Base-by-base conservation (phyloP, 2,329 filamentous ascomycete genomes). In the Cladosporium oxysporum region DNA sequence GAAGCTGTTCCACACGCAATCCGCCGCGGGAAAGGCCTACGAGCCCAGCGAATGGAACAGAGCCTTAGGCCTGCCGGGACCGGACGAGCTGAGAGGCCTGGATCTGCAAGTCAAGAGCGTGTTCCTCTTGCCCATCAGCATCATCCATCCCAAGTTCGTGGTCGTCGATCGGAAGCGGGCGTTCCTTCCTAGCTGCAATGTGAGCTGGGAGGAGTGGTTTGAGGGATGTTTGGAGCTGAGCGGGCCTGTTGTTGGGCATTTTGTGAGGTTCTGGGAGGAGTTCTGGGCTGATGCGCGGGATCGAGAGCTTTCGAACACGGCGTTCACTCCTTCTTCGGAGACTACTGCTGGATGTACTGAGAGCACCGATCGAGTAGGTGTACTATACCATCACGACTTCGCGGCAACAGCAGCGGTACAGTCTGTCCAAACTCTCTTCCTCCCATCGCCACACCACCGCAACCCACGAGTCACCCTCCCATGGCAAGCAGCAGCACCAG, bases 131-230 rank as follows among this genome's bases (percentile, higher is more conserved):
- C 92, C 92, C 0, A 88, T 95, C 67, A 92, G 91, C 72, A 89
- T 96, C n/a, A 91, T 95, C 87, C 92, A 96, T 74, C 90, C 91
- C 0, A 96, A 96, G 73, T 94, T 91, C 71, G 83, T 94, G 44
- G 83, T 95, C 16, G 77, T 94, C 1, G 92, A 96, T 75, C 84
- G 89, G 0, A 76, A 81, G 35, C 82, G 79, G 2, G 90, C 90
- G 0, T 89, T 90, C 71, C 77, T 95, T 11, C 91, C 91, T 0
- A 92, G 90, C 71, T 93, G 91, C 77, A 96, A 96, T 71, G 87
- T 96, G 5, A 93, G 90, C 73, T 95, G 90, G 90, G 92, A 95
- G 76, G 79, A 87, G n/a, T 96, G 92, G 92, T 89, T 94, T 29
- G 92, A 96, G 76, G 90, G 89, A 0, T 91, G 89, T 65, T 79